A percentile compares a stretch with the other conserved stretches of the same genome.
Conservation (phyloP, 139 green algal genomes). For the Micractinium sp. region DNA sequence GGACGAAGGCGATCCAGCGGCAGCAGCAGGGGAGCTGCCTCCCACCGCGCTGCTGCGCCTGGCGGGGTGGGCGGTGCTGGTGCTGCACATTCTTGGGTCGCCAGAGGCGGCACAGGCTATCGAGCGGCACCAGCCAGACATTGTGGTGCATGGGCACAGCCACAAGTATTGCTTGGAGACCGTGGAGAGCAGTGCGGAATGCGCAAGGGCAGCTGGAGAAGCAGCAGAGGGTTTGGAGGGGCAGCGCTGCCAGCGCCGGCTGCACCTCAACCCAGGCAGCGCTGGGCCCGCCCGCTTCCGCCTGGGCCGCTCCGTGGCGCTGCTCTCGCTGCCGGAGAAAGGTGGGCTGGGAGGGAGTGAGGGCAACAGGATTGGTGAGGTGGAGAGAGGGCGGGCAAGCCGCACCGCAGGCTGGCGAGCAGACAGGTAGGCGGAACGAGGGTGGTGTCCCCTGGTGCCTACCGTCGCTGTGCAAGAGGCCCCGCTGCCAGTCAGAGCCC, state of each 20-base stretch:
- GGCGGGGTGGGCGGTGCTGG: conserved; percentile 12
- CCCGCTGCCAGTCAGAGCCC: not conserved
- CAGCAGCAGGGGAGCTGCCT: not conserved
- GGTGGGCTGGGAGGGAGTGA: conserved; percentile 5
- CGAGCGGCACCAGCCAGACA: conserved; percentile 6
- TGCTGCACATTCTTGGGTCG: conserved; percentile 21
- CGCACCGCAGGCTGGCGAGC: not conserved
- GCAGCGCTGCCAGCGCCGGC: not conserved
- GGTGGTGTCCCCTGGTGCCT: not conserved
- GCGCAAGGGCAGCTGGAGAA: not conserved
- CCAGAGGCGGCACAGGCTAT: not conserved
- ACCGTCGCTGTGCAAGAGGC: not conserved
- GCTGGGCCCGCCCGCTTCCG: conserved; percentile 32
- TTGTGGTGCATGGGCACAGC: conserved; percentile 27
- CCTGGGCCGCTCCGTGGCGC: conserved; percentile 10
- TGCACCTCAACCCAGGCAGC: conserved; percentile 28
- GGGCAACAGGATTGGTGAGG: no score
- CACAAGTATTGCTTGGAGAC: not conserved
- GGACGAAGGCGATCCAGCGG: conserved; percentile 24
- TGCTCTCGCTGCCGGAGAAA: conserved; percentile 7
- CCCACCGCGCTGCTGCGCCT: not conserved
- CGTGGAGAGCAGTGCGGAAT: not conserved
- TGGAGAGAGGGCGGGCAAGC: not conserved
- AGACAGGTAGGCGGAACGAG: not conserved
- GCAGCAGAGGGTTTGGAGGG: not conserved